Evolutionary conservation across 164 flowering plant genomes (phyloP).

Genomic region (Chimonanthus salicifolius): DNA sequence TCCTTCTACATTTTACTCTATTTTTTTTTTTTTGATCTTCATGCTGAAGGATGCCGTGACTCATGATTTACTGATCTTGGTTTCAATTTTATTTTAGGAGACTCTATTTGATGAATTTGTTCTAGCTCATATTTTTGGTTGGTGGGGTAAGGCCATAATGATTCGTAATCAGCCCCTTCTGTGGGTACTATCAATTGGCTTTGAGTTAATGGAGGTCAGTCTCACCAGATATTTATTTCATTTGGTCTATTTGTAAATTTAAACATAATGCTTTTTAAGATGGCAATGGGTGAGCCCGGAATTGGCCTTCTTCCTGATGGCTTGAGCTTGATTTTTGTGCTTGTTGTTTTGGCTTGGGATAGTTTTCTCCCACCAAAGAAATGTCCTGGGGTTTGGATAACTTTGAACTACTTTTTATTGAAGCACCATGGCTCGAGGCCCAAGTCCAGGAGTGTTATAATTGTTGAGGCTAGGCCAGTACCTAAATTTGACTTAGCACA

Average conservation of each 20-base stretch:
- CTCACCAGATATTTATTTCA: slow-evolving; percentile 4
- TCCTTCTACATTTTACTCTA: background rate
- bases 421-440: too few relatives aligned
- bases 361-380: background rate
- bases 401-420: too few relatives aligned
- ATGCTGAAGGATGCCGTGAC: background rate
- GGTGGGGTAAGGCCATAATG: slow-evolving; percentile 99
- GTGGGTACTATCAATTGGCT: slow-evolving; percentile 94
- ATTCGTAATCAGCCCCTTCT: slow-evolving; percentile 98
- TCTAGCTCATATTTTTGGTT: slow-evolving; percentile 90
- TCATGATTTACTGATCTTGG: slow-evolving; percentile 14
- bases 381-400: background rate
- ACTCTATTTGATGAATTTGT: slow-evolving; percentile 98
- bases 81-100: slow-evolving; percentile 44
- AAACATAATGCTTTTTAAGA: background rate
- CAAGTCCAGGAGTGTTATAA: too few relatives aligned
- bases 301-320: background rate
- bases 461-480: too few relatives aligned
- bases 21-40: background rate
- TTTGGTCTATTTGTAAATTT: background rate
- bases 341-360: background rate
- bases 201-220: slow-evolving; percentile 94
- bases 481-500: too few relatives aligned
- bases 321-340: background rate
- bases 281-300: background rate